These are phyloP conservation scores for Nitzschia sp. DNA, from an alignment of 108 stramenopile species.

Conservation along the genomic window DNA sequence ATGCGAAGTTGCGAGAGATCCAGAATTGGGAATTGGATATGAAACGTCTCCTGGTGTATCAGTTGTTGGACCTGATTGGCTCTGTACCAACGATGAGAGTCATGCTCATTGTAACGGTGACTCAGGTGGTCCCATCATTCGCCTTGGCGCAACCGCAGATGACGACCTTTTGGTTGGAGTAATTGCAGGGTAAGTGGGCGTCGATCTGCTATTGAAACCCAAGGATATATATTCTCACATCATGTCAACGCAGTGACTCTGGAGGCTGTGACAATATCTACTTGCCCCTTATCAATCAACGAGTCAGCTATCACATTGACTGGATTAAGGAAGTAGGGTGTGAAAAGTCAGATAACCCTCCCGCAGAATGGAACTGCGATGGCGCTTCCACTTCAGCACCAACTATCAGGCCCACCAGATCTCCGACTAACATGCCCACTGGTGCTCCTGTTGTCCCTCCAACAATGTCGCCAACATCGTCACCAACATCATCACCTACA, in stretches of 20 bases:
- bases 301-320: slow-evolving; percentile 16
- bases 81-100: slow-evolving; percentile 20
- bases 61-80: slow-evolving; percentile 13
- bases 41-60: not conserved
- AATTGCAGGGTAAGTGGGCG: slow-evolving; percentile 11
- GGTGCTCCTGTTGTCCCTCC: not conserved
- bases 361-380: slow-evolving; percentile 20
- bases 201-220: not conserved
- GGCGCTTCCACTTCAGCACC: not conserved
- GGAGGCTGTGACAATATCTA: slow-evolving; percentile 10
- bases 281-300: slow-evolving; percentile 3
- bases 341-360: slow-evolving; percentile 12
- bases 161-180: slow-evolving; percentile 29
- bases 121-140: slow-evolving; percentile 26
- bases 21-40: slow-evolving; percentile 6
- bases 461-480: not conserved
- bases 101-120: slow-evolving; percentile 16
- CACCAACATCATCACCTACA: slow-evolving; percentile 3
- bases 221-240: not conserved
- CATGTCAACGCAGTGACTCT: not conserved
- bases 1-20: slow-evolving; percentile 12
- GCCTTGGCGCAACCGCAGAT: not conserved
- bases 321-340: slow-evolving; percentile 26
- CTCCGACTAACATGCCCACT: not conserved
- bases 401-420: slow-evolving; percentile 1